Evolutionary conservation across 2,329 filamentous ascomycete species (phyloP).

Genomic region (Nemania bipapillata): DNA sequence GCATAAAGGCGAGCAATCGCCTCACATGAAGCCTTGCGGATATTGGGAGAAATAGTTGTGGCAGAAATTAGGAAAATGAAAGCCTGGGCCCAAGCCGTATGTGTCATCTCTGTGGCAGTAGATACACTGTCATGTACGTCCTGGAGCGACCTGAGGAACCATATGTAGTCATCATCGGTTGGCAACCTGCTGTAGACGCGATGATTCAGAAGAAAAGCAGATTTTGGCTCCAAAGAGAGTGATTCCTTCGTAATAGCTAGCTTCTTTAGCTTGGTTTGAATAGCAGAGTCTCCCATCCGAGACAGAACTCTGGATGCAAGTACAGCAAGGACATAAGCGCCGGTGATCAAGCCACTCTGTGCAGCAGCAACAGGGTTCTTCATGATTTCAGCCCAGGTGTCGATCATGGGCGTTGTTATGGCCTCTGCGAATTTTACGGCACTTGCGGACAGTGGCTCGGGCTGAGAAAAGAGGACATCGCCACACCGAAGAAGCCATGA

Average conservation of each 20-base stretch:
- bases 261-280: conserved; percentile 65
- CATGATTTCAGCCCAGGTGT: conserved; percentile 80
- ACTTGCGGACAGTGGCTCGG: conserved; percentile 60
- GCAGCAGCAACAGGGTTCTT: conserved; percentile 81
- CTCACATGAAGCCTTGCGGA: conserved; percentile 71
- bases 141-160: conserved; percentile 77
- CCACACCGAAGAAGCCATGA: conserved; percentile 83
- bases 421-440: conserved; percentile 64
- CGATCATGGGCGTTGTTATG: conserved; percentile 66
- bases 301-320: conserved; percentile 68
- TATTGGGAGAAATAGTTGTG: conserved; percentile 66
- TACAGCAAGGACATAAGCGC: conserved; percentile 78
- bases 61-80: conserved; percentile 82
- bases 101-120: conserved; percentile 62
- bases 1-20: conserved; percentile 74
- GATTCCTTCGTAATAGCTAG: conserved; percentile 72
- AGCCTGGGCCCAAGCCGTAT: conserved; percentile 81
- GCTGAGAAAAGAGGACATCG: conserved; percentile 71
- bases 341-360: conserved; percentile 83
- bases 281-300: conserved; percentile 64
- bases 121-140: conserved; percentile 67
- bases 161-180: conserved; percentile 78
- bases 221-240: conserved; percentile 78
- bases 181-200: conserved; percentile 85
- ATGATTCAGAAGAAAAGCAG: conserved; percentile 85